Conservation (phyloP, 2,329 filamentous ascomycete species). For the Cercospora zeae-maydis region DNA sequence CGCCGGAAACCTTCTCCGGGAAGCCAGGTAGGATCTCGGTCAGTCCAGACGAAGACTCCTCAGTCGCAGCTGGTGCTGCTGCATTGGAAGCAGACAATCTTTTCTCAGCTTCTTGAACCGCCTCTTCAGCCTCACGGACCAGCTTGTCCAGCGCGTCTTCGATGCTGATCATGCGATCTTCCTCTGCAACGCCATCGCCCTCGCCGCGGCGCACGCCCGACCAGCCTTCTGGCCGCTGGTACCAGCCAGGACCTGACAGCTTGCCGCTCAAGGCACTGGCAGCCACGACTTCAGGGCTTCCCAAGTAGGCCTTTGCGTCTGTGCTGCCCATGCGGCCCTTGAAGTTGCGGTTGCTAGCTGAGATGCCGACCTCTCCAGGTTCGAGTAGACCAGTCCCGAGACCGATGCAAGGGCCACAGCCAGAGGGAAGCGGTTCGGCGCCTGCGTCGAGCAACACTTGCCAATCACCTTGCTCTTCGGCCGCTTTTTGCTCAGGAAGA, state of each 20-base stretch:
- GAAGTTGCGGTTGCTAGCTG: conserved; percentile 82
- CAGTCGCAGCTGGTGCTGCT: conserved; percentile 29
- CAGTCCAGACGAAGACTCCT: conserved; percentile 36
- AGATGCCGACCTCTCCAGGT: conserved; percentile 80
- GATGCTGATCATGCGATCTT: conserved; percentile 62
- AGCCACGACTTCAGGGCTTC: conserved; percentile 85
- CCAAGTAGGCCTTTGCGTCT: conserved; percentile 78
- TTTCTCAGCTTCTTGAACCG: conserved; percentile 56
- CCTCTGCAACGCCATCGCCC: conserved; percentile 62
- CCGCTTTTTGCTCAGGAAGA: conserved; percentile 66
- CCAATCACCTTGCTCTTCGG: conserved; percentile 83
- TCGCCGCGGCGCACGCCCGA: conserved; percentile 67
- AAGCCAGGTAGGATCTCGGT: conserved; percentile 82
- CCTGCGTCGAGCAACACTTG: conserved; percentile 75
- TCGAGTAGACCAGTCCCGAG: conserved; percentile 76
- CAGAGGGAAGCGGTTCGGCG: conserved; percentile 65
- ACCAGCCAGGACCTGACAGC: conserved; percentile 74
- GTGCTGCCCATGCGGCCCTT: conserved; percentile 83
- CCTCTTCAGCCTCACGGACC: conserved; percentile 63
- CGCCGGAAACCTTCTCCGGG: conserved; percentile 74
- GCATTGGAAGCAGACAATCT: conserved; percentile 37
- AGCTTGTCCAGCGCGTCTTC: conserved; percentile 70
- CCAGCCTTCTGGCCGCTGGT: conserved; percentile 66
- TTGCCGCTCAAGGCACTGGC: conserved; percentile 75
- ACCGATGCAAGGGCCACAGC: conserved; percentile 84